Evolutionary conservation across 2,329 filamentous ascomycete species (phyloP).

Genomic region (Calcarisporium arbuscula): DNA sequence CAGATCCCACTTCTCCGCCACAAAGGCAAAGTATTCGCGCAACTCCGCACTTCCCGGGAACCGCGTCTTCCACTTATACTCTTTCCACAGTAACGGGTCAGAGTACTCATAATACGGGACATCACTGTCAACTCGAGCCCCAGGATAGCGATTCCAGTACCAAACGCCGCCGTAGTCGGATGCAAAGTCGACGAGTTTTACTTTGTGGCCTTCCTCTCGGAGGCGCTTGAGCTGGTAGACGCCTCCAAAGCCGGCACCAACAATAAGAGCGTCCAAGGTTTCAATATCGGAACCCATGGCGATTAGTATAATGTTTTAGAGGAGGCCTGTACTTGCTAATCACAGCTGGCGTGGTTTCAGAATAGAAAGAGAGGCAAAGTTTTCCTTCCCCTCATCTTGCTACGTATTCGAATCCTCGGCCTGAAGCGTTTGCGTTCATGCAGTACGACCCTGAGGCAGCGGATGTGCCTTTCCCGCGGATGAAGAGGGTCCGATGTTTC

Average conservation of each 20-base stretch:
- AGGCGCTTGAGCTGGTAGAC: slow-evolving; percentile 46
- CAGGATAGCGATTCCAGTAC: slow-evolving; percentile 52
- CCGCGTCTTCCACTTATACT: slow-evolving; percentile 50
- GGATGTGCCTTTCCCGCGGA: too few relatives aligned
- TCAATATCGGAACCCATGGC: too few relatives aligned
- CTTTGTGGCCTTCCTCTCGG: slow-evolving; percentile 41
- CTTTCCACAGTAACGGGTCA: slow-evolving; percentile 44
- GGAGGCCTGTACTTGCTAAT: too few relatives aligned
- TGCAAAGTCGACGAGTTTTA: slow-evolving; percentile 46
- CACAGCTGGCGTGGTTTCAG: too few relatives aligned
- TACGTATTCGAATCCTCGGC: too few relatives aligned
- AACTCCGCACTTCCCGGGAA: slow-evolving; percentile 48
- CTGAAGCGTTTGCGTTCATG: too few relatives aligned
- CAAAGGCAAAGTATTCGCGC: slow-evolving; percentile 51
- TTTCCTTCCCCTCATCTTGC: too few relatives aligned
- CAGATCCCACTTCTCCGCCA: slow-evolving; percentile 47
- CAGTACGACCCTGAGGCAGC: too few relatives aligned
- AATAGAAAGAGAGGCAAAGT: too few relatives aligned
- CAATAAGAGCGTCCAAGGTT: slow-evolving; percentile 37
- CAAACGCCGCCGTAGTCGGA: slow-evolving; percentile 46
- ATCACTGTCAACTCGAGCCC: slow-evolving; percentile 47
- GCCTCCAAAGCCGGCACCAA: slow-evolving; percentile 41
- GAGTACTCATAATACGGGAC: slow-evolving; percentile 48
- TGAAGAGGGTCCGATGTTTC: too few relatives aligned
- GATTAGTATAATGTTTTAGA: too few relatives aligned